Percentiles rank a stretch among this genome's conserved stretches.
phyloP scores from a whole-genome alignment of 495 filamentous ascomycete genomes.

The Hyaloscypha variabilis region DNA sequence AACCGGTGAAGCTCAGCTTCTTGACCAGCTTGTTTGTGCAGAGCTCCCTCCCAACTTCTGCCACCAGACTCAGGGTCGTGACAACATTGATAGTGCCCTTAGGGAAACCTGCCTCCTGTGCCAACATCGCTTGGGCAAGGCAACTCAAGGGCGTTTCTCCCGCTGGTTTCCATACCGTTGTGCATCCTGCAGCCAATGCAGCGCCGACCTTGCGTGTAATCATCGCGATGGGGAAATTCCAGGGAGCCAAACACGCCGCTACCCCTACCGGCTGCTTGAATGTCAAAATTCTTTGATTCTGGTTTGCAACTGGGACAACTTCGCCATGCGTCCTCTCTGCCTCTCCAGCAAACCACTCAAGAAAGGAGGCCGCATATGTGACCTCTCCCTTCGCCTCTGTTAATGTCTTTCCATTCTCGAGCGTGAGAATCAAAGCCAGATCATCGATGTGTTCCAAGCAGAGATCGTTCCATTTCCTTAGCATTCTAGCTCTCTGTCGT shows the following conservation, averaged over 20 bases:
- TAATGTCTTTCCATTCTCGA: constrained; percentile 77
- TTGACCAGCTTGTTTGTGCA: constrained; percentile 67
- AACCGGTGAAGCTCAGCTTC: constrained; percentile 88
- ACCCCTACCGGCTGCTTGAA: constrained; percentile 43
- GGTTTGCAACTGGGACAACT: constrained; percentile 37
- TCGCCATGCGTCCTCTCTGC: constrained; percentile 71
- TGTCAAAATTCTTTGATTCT: constrained; percentile 30
- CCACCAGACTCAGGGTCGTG: constrained; percentile 68
- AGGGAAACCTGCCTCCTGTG: constrained; percentile 77
- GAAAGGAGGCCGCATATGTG: constrained; percentile 70
- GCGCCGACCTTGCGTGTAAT: constrained; percentile 41
- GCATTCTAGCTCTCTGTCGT: constrained; percentile 75
- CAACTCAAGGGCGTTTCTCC: constrained; percentile 83
- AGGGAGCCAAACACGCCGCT: constrained; percentile 27
- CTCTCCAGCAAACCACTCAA: constrained; percentile 81
- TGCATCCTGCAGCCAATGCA: constrained; percentile 56
- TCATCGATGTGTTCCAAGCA: constrained; percentile 87
- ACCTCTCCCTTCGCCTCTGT: constrained; percentile 74
- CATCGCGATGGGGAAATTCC: constrained; percentile 45
- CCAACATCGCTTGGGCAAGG: constrained; percentile 77
- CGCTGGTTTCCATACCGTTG: constrained; percentile 80
- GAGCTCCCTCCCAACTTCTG: constrained; percentile 69
- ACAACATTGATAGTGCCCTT: constrained; percentile 81
- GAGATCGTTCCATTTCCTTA: constrained; percentile 86
- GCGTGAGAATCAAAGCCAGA: constrained; percentile 82